Percentiles rank a stretch among this genome's conserved stretches.
Conservation (phyloP, 2,329 filamentous ascomycete genomes). For the Tolypocladium amazonense region DNA sequence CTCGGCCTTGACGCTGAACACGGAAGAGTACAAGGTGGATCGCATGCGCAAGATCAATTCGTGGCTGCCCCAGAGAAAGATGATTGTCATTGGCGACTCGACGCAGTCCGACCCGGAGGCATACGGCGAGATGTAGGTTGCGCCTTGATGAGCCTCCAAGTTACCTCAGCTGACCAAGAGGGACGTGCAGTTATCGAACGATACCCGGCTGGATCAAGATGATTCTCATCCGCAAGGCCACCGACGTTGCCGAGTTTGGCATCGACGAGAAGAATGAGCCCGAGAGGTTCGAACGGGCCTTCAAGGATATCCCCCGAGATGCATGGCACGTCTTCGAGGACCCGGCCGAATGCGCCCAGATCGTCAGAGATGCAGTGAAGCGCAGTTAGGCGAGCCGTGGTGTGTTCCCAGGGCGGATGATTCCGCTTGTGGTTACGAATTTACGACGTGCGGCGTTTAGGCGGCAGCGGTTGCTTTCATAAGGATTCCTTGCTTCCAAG, state of each 20-base stretch:
- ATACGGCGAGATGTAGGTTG: slow-evolving; percentile 65
- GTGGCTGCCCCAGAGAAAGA: slow-evolving; percentile 69
- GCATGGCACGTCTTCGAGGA: slow-evolving; percentile 79
- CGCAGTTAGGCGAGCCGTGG: background rate
- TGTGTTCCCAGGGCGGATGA: background rate
- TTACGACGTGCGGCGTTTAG: background rate
- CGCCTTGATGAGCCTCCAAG: background rate
- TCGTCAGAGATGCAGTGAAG: slow-evolving; percentile 16
- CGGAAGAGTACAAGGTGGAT: slow-evolving; percentile 75
- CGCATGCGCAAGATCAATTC: slow-evolving; percentile 66
- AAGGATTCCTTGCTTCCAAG: background rate
- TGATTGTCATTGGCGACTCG: slow-evolving; percentile 81
- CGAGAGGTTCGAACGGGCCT: slow-evolving; percentile 72
- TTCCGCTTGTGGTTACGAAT: background rate
- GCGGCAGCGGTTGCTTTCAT: background rate
- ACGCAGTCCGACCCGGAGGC: slow-evolving; percentile 88
- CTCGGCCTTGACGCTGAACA: slow-evolving; percentile 67
- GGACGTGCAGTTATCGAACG: slow-evolving; percentile 38
- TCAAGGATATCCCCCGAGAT: slow-evolving; percentile 57
- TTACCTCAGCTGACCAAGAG: slow-evolving; percentile 5
- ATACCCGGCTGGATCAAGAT: slow-evolving; percentile 68
- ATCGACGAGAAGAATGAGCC: slow-evolving; percentile 66
- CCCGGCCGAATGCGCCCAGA: slow-evolving; percentile 49
- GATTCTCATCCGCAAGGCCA: slow-evolving; percentile 79
- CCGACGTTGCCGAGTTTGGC: slow-evolving; percentile 56